Base-by-base conservation (phyloP, 305 asterid genomes). In the Fraxinus sp. region DNA sequence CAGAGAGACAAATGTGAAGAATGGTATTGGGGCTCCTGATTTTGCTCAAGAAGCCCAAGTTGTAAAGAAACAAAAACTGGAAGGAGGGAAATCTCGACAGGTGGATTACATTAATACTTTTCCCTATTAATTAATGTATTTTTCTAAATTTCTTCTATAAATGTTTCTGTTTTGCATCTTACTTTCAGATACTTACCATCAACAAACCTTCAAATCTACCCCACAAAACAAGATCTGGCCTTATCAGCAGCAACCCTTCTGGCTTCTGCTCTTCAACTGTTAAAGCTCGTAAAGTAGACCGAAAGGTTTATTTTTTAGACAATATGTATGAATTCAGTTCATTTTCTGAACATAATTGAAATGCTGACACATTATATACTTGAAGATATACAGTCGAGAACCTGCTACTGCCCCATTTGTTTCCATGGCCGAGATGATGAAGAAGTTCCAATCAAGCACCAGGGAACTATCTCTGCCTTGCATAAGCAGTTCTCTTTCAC, bases 381-480 rank as follows among this genome's bases (percentile, higher is more conserved):
- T 26, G 49, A 86, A 95, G 98, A 88, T 92, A 78, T 95, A 94
- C 26, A 91, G 90, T 73, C 91, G 96, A 78, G 93, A 93, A 83
- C 90, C 83, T 79, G 90, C 91, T 64, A 24, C 16, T 77, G 92
- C 89, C 13, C 97, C 94, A 30, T 95, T 90, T 81, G 92, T 95
- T 83, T 93, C 97, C 20, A 92, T 86, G 88, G 97, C 97, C 33
- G 97, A 95, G 87, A 95, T 95, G 97, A 91, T 92, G 91, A 90
- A 83, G 75, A 95, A 91, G 88, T 95, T 95, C 79, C 95, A 90
- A 82, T 91, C 96, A 18, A 91, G 92, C 87, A 95, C 97, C 74
- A 88, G 97, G 84, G 94, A 90, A 32, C 35, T 86, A 84, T 88
- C 94, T 79, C 77, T 88, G 82, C 28, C 90, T 73, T 84, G 89